These are phyloP conservation scores for Eugenia klotzschiana DNA, from an alignment of 441 rosid species.

Conservation along the genomic window DNA sequence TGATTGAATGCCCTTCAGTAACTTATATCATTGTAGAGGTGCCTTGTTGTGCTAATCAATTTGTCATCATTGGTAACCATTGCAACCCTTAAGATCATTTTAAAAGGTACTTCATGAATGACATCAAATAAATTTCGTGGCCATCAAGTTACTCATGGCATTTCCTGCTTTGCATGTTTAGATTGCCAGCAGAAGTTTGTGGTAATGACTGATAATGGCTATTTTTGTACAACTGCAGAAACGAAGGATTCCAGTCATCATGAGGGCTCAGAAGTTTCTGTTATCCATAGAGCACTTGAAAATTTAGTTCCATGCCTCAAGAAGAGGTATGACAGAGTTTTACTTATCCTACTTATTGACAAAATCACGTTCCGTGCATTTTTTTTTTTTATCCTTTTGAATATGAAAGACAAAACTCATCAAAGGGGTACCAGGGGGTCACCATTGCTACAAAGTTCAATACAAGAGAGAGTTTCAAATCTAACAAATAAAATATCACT, in stretches of 20 bases:
- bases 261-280: constrained; percentile 12
- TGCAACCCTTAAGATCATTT: background rate
- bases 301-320: constrained; percentile 37
- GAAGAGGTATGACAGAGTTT: constrained; percentile 25
- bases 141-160: background rate
- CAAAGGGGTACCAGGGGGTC: background rate
- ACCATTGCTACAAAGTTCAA: background rate
- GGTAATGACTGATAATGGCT: background rate
- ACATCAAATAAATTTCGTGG: background rate
- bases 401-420: background rate
- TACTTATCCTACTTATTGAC: background rate
- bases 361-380: background rate
- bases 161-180: background rate
- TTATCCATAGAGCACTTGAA: constrained; percentile 18
- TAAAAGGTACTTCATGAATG: background rate
- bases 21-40: background rate
- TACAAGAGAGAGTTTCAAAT: background rate
- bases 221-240: constrained; percentile 11
- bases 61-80: background rate
- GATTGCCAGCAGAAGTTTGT: background rate
- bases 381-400: background rate
- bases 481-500: background rate
- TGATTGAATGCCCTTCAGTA: background rate
- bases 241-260: background rate
- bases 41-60: background rate